Evolutionary conservation across 352 stramenopile genomes (phyloP), one percentile per base, ranked within the genome.

Genomic region (Phytophthora syringae): DNA sequence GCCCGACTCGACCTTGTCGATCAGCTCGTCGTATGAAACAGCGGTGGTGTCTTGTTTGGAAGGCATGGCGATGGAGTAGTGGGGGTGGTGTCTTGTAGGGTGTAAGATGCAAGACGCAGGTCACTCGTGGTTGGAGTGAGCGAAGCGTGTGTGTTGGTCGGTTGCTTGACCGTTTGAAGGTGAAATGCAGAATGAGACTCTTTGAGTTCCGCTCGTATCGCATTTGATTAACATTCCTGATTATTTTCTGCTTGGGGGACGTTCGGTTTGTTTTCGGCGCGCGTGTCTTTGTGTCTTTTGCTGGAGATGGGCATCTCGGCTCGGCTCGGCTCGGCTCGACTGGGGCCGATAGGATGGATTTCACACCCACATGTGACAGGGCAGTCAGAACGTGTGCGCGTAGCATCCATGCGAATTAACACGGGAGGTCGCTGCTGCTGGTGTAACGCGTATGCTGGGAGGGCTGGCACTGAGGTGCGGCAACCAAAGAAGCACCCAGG

Each of bases 1-100:
- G 18, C 54, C 43, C 16, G 16, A 60, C 54, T 70, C 62, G 37
- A 52, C 28, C 62, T 70, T 70, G 53, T 65, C 62, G 10, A 53
- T 20, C 18, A 68, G 37, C 16, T 69, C 60, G 52, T 69, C 44
- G 52, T 50, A 60, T 3, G 59, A 25, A 39, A 44, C 9, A 34
- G 32, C 32, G 1, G 36, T n/a, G 20, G 50, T 32, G 34, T 58
- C 51, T 58, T 58, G 36, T 11, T 43, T 58, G 51, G 51, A 58
- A 25, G 34, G 11, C 51, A 58, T 58, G 51, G 25, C 27, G 51
- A 48, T 11, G 34, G 50, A 15, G 20, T 37, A 37, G 7, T 37
- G 16, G 32, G 16, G 15, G 18, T 43, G 1, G 32, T n/a, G 10
- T 44, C 21, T 44, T 30, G 49, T 34, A 12, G 16, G 43, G 21